Evolutionary conservation across 2,329 filamentous ascomycete genomes (phyloP).

Genomic region (Verticillium klebahnii): DNA sequence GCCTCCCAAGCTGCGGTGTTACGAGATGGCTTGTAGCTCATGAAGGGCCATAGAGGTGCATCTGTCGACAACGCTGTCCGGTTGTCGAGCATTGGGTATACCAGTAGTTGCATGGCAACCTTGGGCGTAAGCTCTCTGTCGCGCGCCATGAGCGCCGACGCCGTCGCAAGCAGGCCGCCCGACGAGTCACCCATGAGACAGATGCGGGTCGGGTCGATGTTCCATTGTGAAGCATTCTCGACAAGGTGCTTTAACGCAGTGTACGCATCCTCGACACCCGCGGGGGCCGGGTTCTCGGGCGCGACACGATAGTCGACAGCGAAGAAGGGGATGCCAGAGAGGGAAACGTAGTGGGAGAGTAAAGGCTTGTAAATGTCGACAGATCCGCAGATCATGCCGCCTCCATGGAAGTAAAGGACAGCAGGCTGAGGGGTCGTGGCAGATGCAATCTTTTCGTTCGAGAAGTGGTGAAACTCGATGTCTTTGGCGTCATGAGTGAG

Average conservation of each 20-base stretch:
- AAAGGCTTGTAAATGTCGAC: conserved; percentile 19
- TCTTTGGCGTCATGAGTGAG: conserved; percentile 4
- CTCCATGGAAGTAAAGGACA: conserved; percentile 34
- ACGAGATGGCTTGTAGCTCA: conserved; percentile 14
- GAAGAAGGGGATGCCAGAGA: conserved; percentile 27
- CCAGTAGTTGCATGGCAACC: conserved; percentile 23
- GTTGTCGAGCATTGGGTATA: conserved; percentile 29
- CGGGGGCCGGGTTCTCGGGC: conserved; percentile 33
- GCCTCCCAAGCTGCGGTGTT: conserved; percentile 19
- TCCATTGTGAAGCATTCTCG: conserved; percentile 14
- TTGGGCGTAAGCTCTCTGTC: conserved; percentile 18
- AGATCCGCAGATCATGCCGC: conserved; percentile 30
- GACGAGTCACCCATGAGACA: conserved; percentile 17
- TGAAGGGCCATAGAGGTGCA: neutral
- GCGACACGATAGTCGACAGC: conserved; percentile 37
- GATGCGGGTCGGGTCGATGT: conserved; percentile 15
- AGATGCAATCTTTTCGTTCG: neutral
- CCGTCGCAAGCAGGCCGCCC: conserved; percentile 16
- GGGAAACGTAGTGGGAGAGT: conserved; percentile 20
- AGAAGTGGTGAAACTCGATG: conserved; percentile 3
- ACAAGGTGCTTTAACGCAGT: conserved; percentile 20
- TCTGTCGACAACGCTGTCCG: conserved; percentile 8
- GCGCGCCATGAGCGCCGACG: conserved; percentile 32
- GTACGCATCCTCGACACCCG: conserved; percentile 30
- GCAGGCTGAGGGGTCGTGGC: conserved; percentile 15